Base-by-base conservation (phyloP, 768 basidiomycete species). In the Suillus subaureus region DNA sequence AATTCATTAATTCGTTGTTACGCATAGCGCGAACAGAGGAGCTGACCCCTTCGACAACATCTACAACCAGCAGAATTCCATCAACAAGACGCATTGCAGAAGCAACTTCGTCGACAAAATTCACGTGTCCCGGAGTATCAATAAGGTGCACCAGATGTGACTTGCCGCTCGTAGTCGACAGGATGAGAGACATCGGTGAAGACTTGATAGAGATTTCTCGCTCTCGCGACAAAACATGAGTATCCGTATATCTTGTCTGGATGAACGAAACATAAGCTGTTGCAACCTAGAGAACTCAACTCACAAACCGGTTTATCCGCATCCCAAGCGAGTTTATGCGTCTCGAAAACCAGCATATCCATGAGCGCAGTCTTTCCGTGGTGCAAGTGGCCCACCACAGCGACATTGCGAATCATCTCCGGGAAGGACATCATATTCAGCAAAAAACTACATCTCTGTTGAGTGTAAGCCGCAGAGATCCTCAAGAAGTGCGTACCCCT, bases 71-170 rank as follows among this genome's bases (percentile, higher is more conserved):
- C 1, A 99, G 78, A 54, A 97, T 88, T 40, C 97, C 97, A 74
- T 99, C 97, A 21, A 87, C 90, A 45, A 98, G 80, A 52, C 97
- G 86, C 64, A 96, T 87, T 9, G 93, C 84, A 8, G 91, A 87
- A 2, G 96, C 96, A 26, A 95, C 95, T 78, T 99, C 97, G 73
- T 99, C 97, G n/a, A 96, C 87, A 74, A 99, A 99, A 78, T 99
- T 99, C 66, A 96, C 94, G 72, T 99, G 97, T 40, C 97, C 97
- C 4, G 97, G 97, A 0, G 97, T 99, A 77, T 99, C 97, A 71
- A 99, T 90, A 37, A 98, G 77, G 77, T 99, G 96, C 61, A 99
- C 76, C 26, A 99, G 84, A 77, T 96, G 92, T 2, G 96, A 97
- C 80, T 99, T 99, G 64, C 96, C 94, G 52, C 85, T 80, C 16